Percentiles rank a stretch among this genome's conserved stretches.
phyloP scores from a whole-genome alignment of 2,329 filamentous ascomycete species.

The Pleomassaria siparia region DNA sequence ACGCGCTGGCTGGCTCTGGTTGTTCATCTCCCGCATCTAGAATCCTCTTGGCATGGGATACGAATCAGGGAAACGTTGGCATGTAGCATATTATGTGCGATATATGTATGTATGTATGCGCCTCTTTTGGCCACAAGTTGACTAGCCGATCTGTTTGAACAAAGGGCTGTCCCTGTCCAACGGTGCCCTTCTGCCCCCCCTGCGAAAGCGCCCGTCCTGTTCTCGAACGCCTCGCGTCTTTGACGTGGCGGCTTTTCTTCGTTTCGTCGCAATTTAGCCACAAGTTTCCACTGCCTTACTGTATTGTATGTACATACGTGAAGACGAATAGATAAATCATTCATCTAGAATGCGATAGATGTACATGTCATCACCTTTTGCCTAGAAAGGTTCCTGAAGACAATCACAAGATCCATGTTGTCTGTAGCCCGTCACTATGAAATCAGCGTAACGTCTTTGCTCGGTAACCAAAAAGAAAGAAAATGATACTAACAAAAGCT shows the following conservation, averaged over 20 bases:
- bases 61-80: constrained; percentile 8
- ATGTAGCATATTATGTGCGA: too few species aligned
- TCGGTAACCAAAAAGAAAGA: background rate
- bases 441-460: background rate
- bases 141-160: background rate
- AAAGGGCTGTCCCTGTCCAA: constrained; percentile 14
- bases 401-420: background rate
- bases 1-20: constrained; percentile 5
- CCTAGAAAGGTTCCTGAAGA: too few species aligned
- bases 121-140: background rate
- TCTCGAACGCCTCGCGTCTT: background rate
- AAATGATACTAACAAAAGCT: background rate
- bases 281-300: background rate
- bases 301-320: too few species aligned
- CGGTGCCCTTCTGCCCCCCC: constrained; percentile 10
- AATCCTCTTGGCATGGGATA: constrained; percentile 9
- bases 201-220: background rate
- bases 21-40: constrained; percentile 21
- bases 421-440: too few species aligned
- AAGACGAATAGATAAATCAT: too few species aligned
- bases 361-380: too few species aligned
- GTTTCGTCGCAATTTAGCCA: background rate
- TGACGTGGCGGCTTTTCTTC: background rate
- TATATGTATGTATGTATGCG: too few species aligned
- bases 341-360: too few species aligned